These are phyloP conservation scores for Cucurbita moschata DNA, from an alignment of 306 rosid genomes.

Conservation along the genomic window DNA sequence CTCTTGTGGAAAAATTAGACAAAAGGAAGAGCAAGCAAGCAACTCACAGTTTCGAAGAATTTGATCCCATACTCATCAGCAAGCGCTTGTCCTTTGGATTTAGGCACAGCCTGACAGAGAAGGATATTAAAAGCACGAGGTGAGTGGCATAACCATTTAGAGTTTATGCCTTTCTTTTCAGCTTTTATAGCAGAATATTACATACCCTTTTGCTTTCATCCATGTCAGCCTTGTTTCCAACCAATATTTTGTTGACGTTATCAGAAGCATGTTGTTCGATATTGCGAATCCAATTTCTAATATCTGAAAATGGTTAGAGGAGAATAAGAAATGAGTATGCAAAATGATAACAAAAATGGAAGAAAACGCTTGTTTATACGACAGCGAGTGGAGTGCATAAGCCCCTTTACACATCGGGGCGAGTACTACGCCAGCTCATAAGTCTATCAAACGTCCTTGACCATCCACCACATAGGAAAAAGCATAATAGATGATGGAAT, in stretches of 20 bases:
- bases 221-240: constrained; percentile 98
- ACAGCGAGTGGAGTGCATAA: no score
- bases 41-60: constrained; percentile 91
- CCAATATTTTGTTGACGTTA: constrained; percentile 81
- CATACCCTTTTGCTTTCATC: constrained; percentile 89
- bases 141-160: neutral
- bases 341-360: neutral
- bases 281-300: constrained; percentile 90
- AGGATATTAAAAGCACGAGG: neutral
- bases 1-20: constrained; percentile 1
- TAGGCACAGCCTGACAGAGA: constrained; percentile 60
- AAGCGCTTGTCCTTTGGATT: constrained; percentile 90
- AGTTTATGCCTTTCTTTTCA: neutral
- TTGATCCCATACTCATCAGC: constrained; percentile 91
- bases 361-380: no score
- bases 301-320: constrained; percentile 43
- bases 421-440: no score
- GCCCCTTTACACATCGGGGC: no score
- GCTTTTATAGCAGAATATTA: neutral
- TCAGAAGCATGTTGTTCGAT: constrained; percentile 96
- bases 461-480: neutral
- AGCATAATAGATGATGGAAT: neutral
- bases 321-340: neutral
- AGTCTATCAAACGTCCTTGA: neutral
- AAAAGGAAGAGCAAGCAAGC: neutral